phyloP scores from a whole-genome alignment of 257 asterid species.

The Gentiana dahurica region DNA sequence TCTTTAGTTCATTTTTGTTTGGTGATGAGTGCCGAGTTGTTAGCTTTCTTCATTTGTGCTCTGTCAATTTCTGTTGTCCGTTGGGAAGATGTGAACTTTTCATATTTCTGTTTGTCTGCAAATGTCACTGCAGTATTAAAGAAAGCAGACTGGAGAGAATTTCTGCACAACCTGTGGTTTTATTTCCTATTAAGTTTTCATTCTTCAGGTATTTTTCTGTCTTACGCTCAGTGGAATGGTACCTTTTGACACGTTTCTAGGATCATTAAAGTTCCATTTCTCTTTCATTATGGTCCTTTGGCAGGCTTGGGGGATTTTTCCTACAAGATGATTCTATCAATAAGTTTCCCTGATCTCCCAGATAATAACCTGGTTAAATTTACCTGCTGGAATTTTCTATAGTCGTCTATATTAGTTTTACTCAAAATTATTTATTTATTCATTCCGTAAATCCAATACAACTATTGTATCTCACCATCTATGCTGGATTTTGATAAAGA shows the following conservation, averaged over 20 bases:
- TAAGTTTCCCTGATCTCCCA: no score
- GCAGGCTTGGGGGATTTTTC: no score
- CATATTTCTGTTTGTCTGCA: slow-evolving; percentile 17
- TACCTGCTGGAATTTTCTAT: no score
- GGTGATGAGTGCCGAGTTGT: neutral
- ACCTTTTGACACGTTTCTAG: slow-evolving; percentile 9
- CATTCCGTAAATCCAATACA: no score
- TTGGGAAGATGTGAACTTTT: slow-evolving; percentile 1
- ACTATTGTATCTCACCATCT: no score
- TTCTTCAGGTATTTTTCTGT: slow-evolving; percentile 26
- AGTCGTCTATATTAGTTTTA: no score
- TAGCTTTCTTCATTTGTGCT: neutral
- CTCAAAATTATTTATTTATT: no score
- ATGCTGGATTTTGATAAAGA: no score
- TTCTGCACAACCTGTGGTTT: slow-evolving; percentile 26
- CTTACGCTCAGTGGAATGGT: slow-evolving; percentile 33
- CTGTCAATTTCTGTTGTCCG: neutral
- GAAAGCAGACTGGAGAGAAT: slow-evolving; percentile 54
- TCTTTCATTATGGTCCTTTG: no score
- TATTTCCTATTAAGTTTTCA: slow-evolving; percentile 28
- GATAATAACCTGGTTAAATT: no score
- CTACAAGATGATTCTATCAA: no score
- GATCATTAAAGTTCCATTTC: no score
- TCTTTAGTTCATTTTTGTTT: neutral
- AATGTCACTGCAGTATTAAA: slow-evolving; percentile 48